Evolutionary conservation across 2,329 filamentous ascomycete species (phyloP).

Genomic region (Talaromyces sp.): DNA sequence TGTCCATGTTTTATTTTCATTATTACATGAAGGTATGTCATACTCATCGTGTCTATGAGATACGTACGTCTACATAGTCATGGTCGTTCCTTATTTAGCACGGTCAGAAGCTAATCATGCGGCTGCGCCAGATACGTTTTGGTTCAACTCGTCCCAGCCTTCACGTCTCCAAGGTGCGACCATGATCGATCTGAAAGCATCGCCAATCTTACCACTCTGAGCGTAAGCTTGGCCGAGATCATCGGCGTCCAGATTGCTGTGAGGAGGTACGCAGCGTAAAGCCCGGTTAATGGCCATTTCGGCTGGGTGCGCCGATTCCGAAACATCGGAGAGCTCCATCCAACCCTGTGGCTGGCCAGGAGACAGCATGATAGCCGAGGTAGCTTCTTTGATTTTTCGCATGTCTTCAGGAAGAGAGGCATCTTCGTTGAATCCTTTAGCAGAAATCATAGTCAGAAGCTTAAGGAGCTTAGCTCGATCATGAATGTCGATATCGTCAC

Average conservation of each 20-base stretch:
- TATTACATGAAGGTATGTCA: not conserved
- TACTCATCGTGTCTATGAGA: too few species aligned
- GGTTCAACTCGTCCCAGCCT: slow-evolving; percentile 62
- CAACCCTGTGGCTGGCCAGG: slow-evolving; percentile 81
- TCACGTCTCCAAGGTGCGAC: slow-evolving; percentile 75
- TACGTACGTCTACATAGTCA: too few species aligned
- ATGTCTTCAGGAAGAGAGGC: slow-evolving; percentile 48
- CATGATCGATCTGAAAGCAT: slow-evolving; percentile 77
- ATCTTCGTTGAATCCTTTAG: slow-evolving; percentile 53
- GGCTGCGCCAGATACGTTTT: slow-evolving; percentile 28
- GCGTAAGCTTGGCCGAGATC: slow-evolving; percentile 75
- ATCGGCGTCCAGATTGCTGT: slow-evolving; percentile 66
- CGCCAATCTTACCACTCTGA: slow-evolving; percentile 68
- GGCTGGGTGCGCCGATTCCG: slow-evolving; percentile 59
- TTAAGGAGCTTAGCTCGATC: slow-evolving; percentile 73
- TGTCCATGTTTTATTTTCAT: not conserved
- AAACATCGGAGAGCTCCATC: slow-evolving; percentile 69
- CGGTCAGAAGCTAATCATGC: not conserved
- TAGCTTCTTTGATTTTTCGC: slow-evolving; percentile 65
- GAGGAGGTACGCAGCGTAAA: slow-evolving; percentile 70
- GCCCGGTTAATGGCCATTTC: slow-evolving; percentile 85
- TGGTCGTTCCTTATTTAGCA: not conserved
- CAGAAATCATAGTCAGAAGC: slow-evolving; percentile 74
- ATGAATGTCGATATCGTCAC: slow-evolving; percentile 61
- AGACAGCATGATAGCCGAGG: slow-evolving; percentile 77